Percentiles rank a stretch among this genome's conserved stretches.
Evolutionary conservation across 345 rosid genomes (phyloP).

Genomic region (Cardamine occulta): DNA sequence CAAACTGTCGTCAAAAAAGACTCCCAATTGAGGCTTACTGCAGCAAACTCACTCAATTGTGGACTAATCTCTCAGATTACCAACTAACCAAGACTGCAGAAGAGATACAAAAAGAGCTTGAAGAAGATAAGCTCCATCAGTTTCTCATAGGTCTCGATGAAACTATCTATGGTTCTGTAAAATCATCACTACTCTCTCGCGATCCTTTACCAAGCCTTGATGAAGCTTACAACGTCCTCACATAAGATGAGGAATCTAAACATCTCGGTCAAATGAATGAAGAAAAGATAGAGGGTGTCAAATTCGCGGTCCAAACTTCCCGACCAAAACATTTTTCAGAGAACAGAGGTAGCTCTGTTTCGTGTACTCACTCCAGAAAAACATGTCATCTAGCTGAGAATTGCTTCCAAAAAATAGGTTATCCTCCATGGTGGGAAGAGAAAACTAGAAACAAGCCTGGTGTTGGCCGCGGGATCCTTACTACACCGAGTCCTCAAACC

Average conservation of each 20-base stretch:
- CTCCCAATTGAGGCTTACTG: neutral
- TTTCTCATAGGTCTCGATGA: neutral
- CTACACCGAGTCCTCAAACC: no score
- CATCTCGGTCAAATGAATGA: neutral
- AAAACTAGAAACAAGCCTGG: no score
- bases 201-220: neutral
- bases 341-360: neutral
- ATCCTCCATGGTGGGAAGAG: no score
- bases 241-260: neutral
- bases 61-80: neutral
- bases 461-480: no score
- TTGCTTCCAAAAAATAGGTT: no score
- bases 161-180: accelerated
- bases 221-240: neutral
- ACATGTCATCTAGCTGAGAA: no score
- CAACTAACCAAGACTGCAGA: neutral
- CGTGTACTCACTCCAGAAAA: no score
- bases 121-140: neutral
- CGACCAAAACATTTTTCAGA: neutral
- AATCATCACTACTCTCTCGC: neutral
- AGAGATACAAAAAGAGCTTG: neutral
- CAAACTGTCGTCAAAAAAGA: neutral
- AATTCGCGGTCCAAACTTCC: neutral
- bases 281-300: neutral
- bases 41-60: neutral